Base-by-base conservation (phyloP, 768 basidiomycete genomes). In the Boletus reticulatus region DNA sequence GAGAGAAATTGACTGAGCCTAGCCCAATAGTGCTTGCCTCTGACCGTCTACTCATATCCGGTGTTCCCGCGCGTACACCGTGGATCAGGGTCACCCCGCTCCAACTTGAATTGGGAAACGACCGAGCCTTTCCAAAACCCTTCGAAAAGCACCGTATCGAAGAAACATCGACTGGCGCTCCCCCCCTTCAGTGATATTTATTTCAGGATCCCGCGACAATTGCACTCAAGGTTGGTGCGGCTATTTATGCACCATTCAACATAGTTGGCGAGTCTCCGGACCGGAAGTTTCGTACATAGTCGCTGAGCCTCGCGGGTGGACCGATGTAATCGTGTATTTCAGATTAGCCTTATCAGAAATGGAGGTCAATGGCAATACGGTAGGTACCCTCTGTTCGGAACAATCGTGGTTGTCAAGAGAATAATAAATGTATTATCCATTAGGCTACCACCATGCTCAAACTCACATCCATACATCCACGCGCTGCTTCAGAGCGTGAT, bases 91-190 rank as follows among this genome's bases (percentile, higher is more conserved):
- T 68, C 61, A 64, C 63, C 48, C 48, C 53, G 36, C 48, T 17
- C 50, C 22, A 50, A n/a, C 63, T 34, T 20, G 22, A 59, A 52
- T 50, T 50, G 43, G 59, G 66, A 41, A 57, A 48, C n/a, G 27
- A 17, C 43, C 51, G 48, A 53, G 55, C 56, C 59, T 56, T 48
- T 32, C 43, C 42, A 14, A 53, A 60, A 56, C 62, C 43, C 46
- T 29, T 72, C 67, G 63, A 72, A 70, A 72, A 69, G 65, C 61
- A 62, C 68, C 66, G 66, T 38, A 55, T 70, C 68, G 68, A 70
- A 65, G 68, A 53, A 53, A 17, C 19, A n/a, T 53, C 37, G 29
- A 17, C 32, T 31, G 31, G 47, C 43, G 45, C 32, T 43, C 46
- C 27, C 5, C 55, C 57, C 61, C 57, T 32, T 34, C 51, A 24